Evolutionary conservation across 1,284 basidiomycete species (phyloP), one percentile per base, ranked within the genome.

Genomic region (Cystobasidiaceae sp.): DNA sequence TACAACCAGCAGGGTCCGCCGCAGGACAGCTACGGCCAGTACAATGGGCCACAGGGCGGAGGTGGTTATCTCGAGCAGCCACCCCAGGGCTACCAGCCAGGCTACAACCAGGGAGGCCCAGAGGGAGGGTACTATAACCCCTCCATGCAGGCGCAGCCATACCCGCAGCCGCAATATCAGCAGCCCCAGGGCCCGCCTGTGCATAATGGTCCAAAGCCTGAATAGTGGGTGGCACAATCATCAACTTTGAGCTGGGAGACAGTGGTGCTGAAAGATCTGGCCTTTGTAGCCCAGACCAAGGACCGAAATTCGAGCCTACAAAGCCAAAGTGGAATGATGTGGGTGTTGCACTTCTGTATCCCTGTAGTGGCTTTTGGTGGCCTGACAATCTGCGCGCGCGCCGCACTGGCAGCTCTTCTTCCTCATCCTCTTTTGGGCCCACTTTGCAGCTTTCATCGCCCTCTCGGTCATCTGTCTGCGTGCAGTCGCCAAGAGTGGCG

Each of bases 401-500:
- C n/a, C n/a, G 25, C 27, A 27, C 30, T 19, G 4, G 25, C 56
- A 74, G 54, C 41, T 75, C 60, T 68, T 74, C 70, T 77, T 77
- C 55, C 73, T 73, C 34, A 56, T 77, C 39, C 70, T 78, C 32
- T 78, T 77, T 71, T 59, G 76, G 57, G 73, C 73, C 32, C 75
- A 77, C 43, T 72, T 78, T 62, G 68, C 57, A 25, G 77, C 73
- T 3, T 78, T 75, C 71, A 71, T 76, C 64, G 77, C 75, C 17
- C 59, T 77, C 58, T 71, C 73, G n/a, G 77, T 77, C 68, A 72
- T 77, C 69, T 71, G 71, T n/a, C 69, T 78, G 4, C 71, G 74
- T n/a, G 67, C 70, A 8, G 59, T 73, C 3, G 61, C 41, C 13
- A 59, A 56, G 13, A 49, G 54, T n/a, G 71, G 71, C n/a, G 63